phyloP scores from a whole-genome alignment of 257 asterid genomes.

The Eustoma russellianum region DNA sequence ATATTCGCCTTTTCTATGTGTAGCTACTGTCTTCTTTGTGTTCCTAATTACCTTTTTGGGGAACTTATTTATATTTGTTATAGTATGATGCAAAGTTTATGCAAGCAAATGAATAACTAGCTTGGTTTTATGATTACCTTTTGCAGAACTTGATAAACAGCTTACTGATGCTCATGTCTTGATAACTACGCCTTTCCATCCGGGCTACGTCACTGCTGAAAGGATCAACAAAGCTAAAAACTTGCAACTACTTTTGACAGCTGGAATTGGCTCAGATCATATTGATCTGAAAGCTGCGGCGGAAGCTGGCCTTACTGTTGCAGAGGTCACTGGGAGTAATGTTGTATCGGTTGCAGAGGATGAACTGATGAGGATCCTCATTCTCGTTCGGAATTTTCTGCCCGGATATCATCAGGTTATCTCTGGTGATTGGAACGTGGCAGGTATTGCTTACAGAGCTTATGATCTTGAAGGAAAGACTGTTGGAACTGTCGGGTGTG shows the following conservation, averaged over 20 bases:
- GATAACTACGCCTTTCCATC: slow-evolving; percentile 96
- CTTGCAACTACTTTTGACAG: slow-evolving; percentile 78
- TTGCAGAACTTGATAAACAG: slow-evolving; percentile 92
- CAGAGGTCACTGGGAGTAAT: slow-evolving; percentile 98
- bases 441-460: slow-evolving; percentile 79
- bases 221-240: slow-evolving; percentile 90
- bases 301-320: slow-evolving; percentile 90
- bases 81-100: no score
- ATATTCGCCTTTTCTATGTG: neutral
- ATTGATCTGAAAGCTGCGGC: slow-evolving; percentile 96
- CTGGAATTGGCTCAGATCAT: slow-evolving; percentile 97
- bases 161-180: slow-evolving; percentile 86
- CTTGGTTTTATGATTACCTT: slow-evolving; percentile 6
- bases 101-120: neutral
- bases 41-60: neutral
- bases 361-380: slow-evolving; percentile 93
- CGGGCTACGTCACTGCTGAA: slow-evolving; percentile 95
- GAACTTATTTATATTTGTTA: neutral
- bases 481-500: slow-evolving; percentile 99
- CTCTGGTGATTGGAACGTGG: slow-evolving; percentile 88
- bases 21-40: no score
- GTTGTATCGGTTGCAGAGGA: slow-evolving; percentile 95
- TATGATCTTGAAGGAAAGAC: slow-evolving; percentile 98
- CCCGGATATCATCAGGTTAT: slow-evolving; percentile 89
- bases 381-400: slow-evolving; percentile 81